A percentile compares a stretch with the other conserved stretches of the same genome.
phyloP scores from a whole-genome alignment of 108 stramenopile genomes.

The Asterionellopsis glacialis region DNA sequence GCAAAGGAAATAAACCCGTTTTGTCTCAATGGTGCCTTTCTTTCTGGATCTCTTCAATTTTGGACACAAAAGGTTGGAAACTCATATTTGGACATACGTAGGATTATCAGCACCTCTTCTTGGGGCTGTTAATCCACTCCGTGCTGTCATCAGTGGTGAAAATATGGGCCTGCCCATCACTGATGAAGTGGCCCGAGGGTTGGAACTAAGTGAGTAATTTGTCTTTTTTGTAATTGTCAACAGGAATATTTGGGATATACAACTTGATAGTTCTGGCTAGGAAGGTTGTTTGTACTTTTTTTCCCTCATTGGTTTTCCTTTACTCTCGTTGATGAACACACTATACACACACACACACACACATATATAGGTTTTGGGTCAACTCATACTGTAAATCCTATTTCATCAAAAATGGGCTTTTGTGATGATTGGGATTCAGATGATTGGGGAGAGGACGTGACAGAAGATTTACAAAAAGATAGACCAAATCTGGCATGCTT shows the following conservation, averaged over 20 bases:
- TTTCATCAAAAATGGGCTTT: conserved; percentile 67
- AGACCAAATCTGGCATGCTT: conserved; percentile 52
- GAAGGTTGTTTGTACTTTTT: no score
- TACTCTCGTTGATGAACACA: not conserved
- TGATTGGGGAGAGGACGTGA: not conserved
- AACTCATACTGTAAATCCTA: conserved; percentile 69
- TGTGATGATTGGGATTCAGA: conserved; percentile 32
- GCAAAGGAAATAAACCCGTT: no score
- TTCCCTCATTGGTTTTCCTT: no score
- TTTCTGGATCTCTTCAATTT: not conserved
- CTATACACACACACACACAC: not conserved
- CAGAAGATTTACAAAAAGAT: not conserved
- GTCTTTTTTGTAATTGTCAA: not conserved
- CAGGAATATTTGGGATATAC: no score
- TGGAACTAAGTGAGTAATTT: conserved; percentile 66
- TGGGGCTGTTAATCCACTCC: conserved; percentile 81
- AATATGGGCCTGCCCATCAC: conserved; percentile 86
- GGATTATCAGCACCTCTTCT: conserved; percentile 75
- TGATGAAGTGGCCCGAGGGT: conserved; percentile 60
- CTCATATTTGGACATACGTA: conserved; percentile 51
- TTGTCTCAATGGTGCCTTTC: no score
- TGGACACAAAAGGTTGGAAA: not conserved
- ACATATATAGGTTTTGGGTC: conserved; percentile 60
- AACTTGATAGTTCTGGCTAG: no score
- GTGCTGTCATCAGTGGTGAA: conserved; percentile 80